phyloP scores from a whole-genome alignment of 306 rosid genomes.

The Cotoneaster glaucophyllus region DNA sequence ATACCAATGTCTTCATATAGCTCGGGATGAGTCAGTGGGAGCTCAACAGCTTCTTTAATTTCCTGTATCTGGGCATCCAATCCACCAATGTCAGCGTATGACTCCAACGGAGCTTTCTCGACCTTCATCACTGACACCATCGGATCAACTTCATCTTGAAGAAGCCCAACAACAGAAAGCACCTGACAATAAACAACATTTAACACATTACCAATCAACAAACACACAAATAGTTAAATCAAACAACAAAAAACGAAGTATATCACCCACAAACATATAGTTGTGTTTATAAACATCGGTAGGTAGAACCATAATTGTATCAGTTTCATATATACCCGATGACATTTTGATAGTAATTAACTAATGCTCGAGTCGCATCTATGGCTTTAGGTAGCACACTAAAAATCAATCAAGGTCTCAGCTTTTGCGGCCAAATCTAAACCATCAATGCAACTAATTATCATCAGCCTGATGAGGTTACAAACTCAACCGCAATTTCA shows the following conservation, averaged over 20 bases:
- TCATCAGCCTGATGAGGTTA: not conserved
- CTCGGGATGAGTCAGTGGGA: slow-evolving; percentile 95
- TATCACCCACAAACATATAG: not conserved
- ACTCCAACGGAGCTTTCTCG: slow-evolving; percentile 96
- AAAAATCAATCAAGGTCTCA: not conserved
- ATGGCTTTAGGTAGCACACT: not conserved
- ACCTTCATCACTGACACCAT: slow-evolving; percentile 91
- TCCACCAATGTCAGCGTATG: slow-evolving; percentile 98
- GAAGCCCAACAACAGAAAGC: slow-evolving; percentile 96
- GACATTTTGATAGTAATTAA: not conserved
- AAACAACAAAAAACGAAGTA: not conserved
- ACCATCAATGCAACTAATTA: not conserved
- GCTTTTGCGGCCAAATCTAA: not conserved
- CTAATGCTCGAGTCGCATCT: not conserved
- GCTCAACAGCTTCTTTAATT: slow-evolving; percentile 99
- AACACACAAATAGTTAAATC: not conserved
- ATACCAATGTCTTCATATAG: slow-evolving; percentile 96
- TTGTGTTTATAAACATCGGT: not conserved
- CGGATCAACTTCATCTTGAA: slow-evolving; percentile 98
- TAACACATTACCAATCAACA: not conserved
- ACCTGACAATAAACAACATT: slow-evolving; percentile 38
- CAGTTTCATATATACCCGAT: not conserved
- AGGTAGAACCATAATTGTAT: not conserved
- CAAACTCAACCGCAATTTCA: not conserved
- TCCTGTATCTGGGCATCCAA: slow-evolving; percentile 97